Base-by-base conservation (phyloP, 129 eudicot species). In the Escallonia herrerae region DNA sequence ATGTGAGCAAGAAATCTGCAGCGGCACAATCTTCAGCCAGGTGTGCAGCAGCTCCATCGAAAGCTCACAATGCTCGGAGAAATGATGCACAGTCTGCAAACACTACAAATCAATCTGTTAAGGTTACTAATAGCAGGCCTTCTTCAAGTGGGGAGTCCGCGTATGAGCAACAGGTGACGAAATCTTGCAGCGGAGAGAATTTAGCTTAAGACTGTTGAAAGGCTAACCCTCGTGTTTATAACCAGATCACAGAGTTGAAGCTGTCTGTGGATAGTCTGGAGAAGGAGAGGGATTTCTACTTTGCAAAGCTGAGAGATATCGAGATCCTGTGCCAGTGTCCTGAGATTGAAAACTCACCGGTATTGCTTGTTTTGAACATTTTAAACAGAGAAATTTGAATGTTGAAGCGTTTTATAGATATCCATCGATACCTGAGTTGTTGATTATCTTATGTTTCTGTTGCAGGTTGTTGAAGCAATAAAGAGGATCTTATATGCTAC, bases 241-340 rank as follows among this genome's bases (percentile, higher is more conserved):
- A 83, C 76, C 86, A 91, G 96, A 88, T 88, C 51, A 93, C 96
- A 0, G 98, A 93, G 58, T 59, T 93, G 77, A 93, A 93, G 81
- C 77, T 93, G 48, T 81, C 95, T 9, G 83, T 93, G 58, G 98
- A 93, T 56, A 77, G 89, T 64, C 90, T 93, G 48, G 98, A 93
- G 77, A 93, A 88, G 69, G 98, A 93, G 72, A 74, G 98, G 73
- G 98, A 93, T 70, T 93, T 93, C 83, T 93, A 93, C 89, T 93
- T 93, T 76, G 84, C 91, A 51, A 93, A 93, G 78, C 65, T 93
- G 67, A 88, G 98, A 74, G 98, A 93, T 47, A 72, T 93, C 12
- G 98, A 93, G 78, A 79, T 93, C 64, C 50, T 93, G 64, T 93
- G 98, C 82, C 98, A 88, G 76, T 66, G 72, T 72, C 95, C 98